Evolutionary conservation across 2,329 filamentous ascomycete species (phyloP), one percentile per base, ranked within the genome.

Genomic region (Xylaria sp.): DNA sequence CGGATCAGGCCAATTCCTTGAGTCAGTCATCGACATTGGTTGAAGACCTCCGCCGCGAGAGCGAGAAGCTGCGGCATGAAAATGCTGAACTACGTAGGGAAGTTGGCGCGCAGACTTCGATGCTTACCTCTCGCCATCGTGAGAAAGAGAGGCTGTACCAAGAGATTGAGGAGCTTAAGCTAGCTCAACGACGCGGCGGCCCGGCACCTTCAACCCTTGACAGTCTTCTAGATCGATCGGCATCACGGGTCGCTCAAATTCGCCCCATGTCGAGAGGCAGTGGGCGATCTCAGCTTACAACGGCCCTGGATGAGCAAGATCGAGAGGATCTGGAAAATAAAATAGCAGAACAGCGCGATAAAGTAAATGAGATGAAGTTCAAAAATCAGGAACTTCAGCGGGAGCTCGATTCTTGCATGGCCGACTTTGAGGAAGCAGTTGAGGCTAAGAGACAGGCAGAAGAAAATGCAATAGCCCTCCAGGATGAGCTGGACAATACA

Each of bases 131-230:
- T 41, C 88, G 96, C 28, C 97, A 97, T 76, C 91, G 94, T 30
- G 96, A 99, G 78, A 97, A 97, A 77, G 94, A 98, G 78, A 89
- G 94, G 5, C 85, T 99, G 9, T 97, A 98, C 79, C 93, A 97
- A 77, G 95, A 99, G 78, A 98, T 98, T 70, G 96, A 99, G 80
- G 94, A 97, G 69, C 85, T 99, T 70, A 99, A 98, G 81, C 89
- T 98, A 74, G 89, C 92, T 1, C 91, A 94, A 72, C 90, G 94
- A 63, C 90, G 93, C 70, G 89, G 88, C 34, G 91, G 86, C 72
- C 76, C 83, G 4, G 85, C 86, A 0, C 85, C 86, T 0, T 89
- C 88, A 0, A 88, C 93, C 1, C 90, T 95, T 6, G 96, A 98
- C 77, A 97, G 94, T 77, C 91, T 98, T 50, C 87, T 98, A 36